Percentiles rank a stretch among this genome's conserved stretches.
Conservation (phyloP, 2,329 filamentous ascomycete species). For the Waltergamsia citrina region DNA sequence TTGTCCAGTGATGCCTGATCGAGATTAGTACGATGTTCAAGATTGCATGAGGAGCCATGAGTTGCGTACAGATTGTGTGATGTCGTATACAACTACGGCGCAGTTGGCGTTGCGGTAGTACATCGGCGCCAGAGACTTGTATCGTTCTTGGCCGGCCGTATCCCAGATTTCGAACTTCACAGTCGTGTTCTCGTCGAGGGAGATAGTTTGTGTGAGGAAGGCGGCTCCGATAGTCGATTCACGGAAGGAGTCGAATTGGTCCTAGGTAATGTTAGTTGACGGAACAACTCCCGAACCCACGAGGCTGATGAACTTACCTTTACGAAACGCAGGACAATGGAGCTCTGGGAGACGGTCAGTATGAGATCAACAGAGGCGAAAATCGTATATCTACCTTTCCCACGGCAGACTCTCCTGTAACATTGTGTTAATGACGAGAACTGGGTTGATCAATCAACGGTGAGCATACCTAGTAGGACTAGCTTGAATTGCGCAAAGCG, state of each 20-base stretch:
- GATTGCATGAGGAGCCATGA: background rate
- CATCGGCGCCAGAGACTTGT: conserved; percentile 98
- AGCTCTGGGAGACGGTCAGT: conserved; percentile 57
- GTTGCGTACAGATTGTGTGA: conserved; percentile 84
- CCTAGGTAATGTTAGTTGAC: conserved; percentile 38
- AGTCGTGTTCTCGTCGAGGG: conserved; percentile 93
- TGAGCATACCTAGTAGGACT: conserved; percentile 75
- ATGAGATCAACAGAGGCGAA: background rate
- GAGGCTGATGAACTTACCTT: conserved; percentile 55
- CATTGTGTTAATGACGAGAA: background rate
- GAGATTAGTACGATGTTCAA: background rate
- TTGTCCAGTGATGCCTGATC: conserved; percentile 88
- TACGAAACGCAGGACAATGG: conserved; percentile 93
- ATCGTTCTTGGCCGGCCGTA: conserved; percentile 95
- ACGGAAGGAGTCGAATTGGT: conserved; percentile 96
- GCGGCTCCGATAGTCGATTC: conserved; percentile 98
- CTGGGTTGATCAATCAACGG: conserved; percentile 1
- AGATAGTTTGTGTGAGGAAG: conserved; percentile 97
- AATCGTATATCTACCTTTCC: conserved; percentile 65
- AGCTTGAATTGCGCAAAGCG: conserved; percentile 99
- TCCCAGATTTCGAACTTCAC: conserved; percentile 99
- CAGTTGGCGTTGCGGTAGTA: conserved; percentile 99
- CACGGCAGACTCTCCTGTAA: conserved; percentile 89
- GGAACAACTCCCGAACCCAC: background rate
- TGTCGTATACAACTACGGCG: conserved; percentile 97